A percentile compares a stretch with the other conserved stretches of the same genome.
Conservation (phyloP, 148 eudicot genomes). For the Diospyros lotus region DNA sequence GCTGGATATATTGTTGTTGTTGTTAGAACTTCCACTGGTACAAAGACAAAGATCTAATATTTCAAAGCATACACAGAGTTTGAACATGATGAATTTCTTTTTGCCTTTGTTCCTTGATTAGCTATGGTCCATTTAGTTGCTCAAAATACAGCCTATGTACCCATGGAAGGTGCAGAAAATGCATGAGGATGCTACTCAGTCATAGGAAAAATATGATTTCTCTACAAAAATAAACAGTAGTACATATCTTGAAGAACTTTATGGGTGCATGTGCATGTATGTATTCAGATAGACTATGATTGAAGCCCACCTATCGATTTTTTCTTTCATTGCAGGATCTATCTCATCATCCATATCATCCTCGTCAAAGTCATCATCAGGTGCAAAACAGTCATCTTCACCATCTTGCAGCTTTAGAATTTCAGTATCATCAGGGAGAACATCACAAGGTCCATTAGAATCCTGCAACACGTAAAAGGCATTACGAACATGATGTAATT, state of each 20-base stretch:
- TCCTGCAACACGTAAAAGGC: conserved; percentile 36
- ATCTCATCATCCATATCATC: conserved; percentile 64
- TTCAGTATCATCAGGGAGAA: conserved; percentile 17
- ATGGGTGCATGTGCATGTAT: not conserved
- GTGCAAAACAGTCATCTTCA: conserved; percentile 36
- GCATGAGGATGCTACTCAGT: too few relatives aligned
- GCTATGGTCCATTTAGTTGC: too few relatives aligned
- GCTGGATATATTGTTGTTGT: too few relatives aligned
- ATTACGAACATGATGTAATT: not conserved
- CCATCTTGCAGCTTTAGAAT: conserved; percentile 40
- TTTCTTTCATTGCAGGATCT: conserved; percentile 70
- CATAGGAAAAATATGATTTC: too few relatives aligned
- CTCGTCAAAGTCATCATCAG: conserved; percentile 51
- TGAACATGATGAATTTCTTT: too few relatives aligned
- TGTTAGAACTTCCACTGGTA: too few relatives aligned
- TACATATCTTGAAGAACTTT: not conserved
- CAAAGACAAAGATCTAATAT: too few relatives aligned
- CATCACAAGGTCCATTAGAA: conserved; percentile 22
- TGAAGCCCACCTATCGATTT: conserved; percentile 70
- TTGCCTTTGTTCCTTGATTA: too few relatives aligned
- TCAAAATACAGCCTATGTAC: too few relatives aligned
- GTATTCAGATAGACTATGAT: not conserved
- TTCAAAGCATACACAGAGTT: too few relatives aligned
- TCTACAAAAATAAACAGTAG: not conserved
- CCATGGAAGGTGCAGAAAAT: too few relatives aligned